Evolutionary conservation across 139 green algal genomes (phyloP), one percentile per base, ranked within the genome.

Genomic region (Yamagishiella unicocca): DNA sequence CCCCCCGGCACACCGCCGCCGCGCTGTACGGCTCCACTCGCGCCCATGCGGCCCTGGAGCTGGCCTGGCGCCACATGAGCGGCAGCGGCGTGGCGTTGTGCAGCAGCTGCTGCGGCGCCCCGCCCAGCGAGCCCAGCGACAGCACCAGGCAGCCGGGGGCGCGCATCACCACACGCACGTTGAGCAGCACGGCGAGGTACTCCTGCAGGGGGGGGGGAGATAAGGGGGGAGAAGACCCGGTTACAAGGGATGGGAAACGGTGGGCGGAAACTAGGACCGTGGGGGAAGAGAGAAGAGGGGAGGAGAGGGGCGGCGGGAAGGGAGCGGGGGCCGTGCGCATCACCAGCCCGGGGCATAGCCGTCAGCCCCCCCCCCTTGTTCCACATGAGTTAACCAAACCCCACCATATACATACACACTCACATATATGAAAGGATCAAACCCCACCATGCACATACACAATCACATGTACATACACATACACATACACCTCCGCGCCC

Each of bases 21-120:
- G 90, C 91, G 27, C 82, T 90, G 40, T 86, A 93, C 2, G 93
- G 87, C 37, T 90, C 88, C 76, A 97, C 74, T 8, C 83, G 64
- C 78, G 93, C 88, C 82, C 93, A 95, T 0, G 92, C 90, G 38
- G 90, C 88, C 8, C 67, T 79, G 1, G 78, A 67, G 7, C 66
- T 67, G 8, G 83, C 82, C 75, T 95, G 94, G 10, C 92, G 89
- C 90, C 93, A 97, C 58, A 80, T 86, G 73, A 97, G 87, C 25
- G 85, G 83, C n/a, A 89, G 43, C 4, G 42, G 31, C 4, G 91
- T 93, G 27, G 88, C 88, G 89, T 97, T 97, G 78, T 94, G 90
- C n/a, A 97, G 72, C 9, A 93, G 83, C 75, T 94, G 94, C 31
- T 93, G 93, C 1, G 92, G 87, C 55, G 90, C 73, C 24, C 90